Evolutionary conservation across 202 grass and related monocot genomes (phyloP).

Genomic region (Dendrocalamus latiflorus): DNA sequence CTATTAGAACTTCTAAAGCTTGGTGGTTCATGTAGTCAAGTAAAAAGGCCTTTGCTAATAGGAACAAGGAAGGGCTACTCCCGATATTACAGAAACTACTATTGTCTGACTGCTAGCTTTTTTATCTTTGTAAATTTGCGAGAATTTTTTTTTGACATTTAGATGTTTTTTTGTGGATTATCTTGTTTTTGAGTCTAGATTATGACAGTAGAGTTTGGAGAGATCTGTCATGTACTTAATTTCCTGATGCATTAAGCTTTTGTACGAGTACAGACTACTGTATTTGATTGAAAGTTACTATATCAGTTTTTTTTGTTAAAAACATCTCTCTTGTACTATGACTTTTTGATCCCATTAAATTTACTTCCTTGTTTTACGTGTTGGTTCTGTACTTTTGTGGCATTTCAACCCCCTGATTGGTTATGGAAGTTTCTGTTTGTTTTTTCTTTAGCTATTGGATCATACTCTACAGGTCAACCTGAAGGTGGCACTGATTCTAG

Average conservation of each 20-base stretch:
- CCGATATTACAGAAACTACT: neutral
- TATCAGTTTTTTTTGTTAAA: neutral
- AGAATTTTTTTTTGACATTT: neutral
- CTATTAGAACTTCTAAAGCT: neutral
- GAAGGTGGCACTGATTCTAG: conserved; percentile 60
- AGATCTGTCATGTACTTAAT: neutral
- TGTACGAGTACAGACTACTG: neutral
- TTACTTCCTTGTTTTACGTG: neutral
- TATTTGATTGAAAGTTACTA: neutral
- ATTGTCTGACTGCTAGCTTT: neutral
- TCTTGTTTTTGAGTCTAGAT: neutral
- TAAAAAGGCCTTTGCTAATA: neutral
- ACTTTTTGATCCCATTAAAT: neutral
- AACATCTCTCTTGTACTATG: neutral
- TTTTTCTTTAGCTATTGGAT: conserved; percentile 45
- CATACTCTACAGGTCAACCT: conserved; percentile 45
- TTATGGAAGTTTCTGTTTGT: neutral
- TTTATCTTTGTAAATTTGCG: neutral
- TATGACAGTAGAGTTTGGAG: neutral
- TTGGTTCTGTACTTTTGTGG: neutral
- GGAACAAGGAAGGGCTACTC: neutral
- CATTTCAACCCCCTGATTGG: neutral
- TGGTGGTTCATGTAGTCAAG: neutral
- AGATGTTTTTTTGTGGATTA: neutral
- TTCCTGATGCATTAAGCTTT: conserved; percentile 14